Percentiles rank a stretch among this genome's conserved stretches.
Evolutionary conservation across 2,329 filamentous ascomycete species (phyloP).

Genomic region (Tolypocladium tropicale): DNA sequence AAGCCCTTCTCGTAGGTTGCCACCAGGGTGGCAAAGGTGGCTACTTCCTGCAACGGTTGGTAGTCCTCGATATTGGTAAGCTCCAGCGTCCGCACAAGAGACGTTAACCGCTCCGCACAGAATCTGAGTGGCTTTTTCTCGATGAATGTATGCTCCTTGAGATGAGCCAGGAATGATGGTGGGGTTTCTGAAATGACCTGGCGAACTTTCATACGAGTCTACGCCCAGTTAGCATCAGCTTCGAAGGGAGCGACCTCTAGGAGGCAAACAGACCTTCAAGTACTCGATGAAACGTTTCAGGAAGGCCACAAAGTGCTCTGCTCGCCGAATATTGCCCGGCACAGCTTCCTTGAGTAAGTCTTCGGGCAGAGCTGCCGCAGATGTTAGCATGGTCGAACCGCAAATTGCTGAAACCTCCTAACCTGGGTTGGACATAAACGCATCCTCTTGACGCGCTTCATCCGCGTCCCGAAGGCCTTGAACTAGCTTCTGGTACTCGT

Average conservation of each 20-base stretch:
- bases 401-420: slow-evolving; percentile 5
- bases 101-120: slow-evolving; percentile 89
- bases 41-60: slow-evolving; percentile 91
- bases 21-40: slow-evolving; percentile 90
- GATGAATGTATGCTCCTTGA: slow-evolving; percentile 95
- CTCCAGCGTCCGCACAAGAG: slow-evolving; percentile 86
- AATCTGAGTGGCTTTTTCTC: slow-evolving; percentile 92
- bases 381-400: slow-evolving; percentile 8
- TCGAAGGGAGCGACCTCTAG: background rate
- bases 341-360: slow-evolving; percentile 93
- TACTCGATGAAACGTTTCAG: slow-evolving; percentile 97
- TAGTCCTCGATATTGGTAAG: slow-evolving; percentile 98
- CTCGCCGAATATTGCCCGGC: slow-evolving; percentile 88
- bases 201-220: slow-evolving; percentile 95
- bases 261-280: slow-evolving; percentile 48
- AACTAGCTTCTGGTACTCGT: slow-evolving; percentile 90
- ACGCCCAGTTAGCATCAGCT: background rate
- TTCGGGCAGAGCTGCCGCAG: slow-evolving; percentile 64
- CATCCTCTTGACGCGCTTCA: slow-evolving; percentile 82
- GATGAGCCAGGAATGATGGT: slow-evolving; percentile 81
- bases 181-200: slow-evolving; percentile 97
- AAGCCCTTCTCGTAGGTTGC: slow-evolving; percentile 97
- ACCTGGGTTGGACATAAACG: slow-evolving; percentile 90
- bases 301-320: slow-evolving; percentile 93
- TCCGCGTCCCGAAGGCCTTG: slow-evolving; percentile 83